These are phyloP conservation scores for Apiosordaria backusii DNA, from an alignment of 495 filamentous ascomycete species.

Conservation along the genomic window DNA sequence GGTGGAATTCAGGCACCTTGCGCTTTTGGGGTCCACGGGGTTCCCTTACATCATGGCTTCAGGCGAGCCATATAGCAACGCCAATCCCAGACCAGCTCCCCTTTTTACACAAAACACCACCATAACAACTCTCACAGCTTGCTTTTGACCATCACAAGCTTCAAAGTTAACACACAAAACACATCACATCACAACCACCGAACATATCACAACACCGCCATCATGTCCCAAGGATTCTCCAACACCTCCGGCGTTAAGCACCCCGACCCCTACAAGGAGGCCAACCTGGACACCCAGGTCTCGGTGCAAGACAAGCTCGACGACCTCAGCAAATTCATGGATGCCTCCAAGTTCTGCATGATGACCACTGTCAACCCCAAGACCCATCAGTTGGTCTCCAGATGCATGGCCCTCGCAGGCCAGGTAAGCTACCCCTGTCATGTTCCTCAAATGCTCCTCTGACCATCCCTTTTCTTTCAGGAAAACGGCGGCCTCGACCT, in stretches of 20 bases:
- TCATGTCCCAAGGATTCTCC: conserved; percentile 38
- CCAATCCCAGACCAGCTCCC: neutral
- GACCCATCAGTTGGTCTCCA: conserved; percentile 61
- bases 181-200: conserved; percentile 37
- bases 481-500: conserved; percentile 78
- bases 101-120: neutral
- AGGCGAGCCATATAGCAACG: neutral
- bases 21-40: neutral
- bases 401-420: conserved; percentile 89
- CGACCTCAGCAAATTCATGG: conserved; percentile 65
- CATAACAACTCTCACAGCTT: too few species aligned
- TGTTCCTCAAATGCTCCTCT: neutral
- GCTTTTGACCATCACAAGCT: too few species aligned
- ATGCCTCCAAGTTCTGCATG: conserved; percentile 72
- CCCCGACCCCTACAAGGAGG: conserved; percentile 76
- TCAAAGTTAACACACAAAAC: conserved; percentile 17
- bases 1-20: neutral
- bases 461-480: conserved; percentile 43
- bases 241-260: conserved; percentile 48
- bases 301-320: conserved; percentile 74
- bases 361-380: conserved; percentile 61
- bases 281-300: conserved; percentile 61
- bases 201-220: neutral
- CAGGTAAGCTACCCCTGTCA: conserved; percentile 50
- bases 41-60: conserved; percentile 17